Evolutionary conservation across 129 eudicot species (phyloP).

Genomic region (Ambrosia trifida): DNA sequence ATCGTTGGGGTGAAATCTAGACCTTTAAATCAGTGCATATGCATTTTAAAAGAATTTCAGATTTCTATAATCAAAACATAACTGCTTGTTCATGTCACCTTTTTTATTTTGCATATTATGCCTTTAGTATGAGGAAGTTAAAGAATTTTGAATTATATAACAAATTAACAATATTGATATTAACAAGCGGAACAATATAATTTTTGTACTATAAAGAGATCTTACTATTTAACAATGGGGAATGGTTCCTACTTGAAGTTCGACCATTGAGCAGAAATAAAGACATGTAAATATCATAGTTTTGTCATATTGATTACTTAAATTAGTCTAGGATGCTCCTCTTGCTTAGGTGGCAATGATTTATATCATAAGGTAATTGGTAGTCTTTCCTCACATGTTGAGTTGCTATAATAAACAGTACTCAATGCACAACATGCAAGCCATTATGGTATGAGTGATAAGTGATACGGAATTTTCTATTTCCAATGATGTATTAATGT

Average conservation of each 20-base stretch:
- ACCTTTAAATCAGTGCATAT: background rate
- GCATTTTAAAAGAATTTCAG: background rate
- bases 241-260: background rate
- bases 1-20: background rate
- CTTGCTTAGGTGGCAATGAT: background rate
- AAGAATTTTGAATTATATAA: background rate
- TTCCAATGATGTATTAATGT: background rate
- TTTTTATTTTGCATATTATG: background rate
- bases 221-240: background rate
- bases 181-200: background rate
- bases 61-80: background rate
- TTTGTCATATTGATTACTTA: background rate
- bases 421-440: background rate
- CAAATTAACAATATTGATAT: background rate
- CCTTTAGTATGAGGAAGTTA: too few species aligned
- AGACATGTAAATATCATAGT: background rate
- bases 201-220: background rate
- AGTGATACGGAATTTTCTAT: background rate
- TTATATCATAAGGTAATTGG: background rate
- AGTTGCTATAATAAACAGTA: background rate
- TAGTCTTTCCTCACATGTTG: background rate
- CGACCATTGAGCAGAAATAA: slow-evolving; percentile 1
- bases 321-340: background rate
- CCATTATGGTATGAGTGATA: background rate
- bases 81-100: background rate